Evolutionary conservation across 208 protist species (phyloP), one percentile per base, ranked within the genome.

Genomic region (Trypanosoma theileri): DNA sequence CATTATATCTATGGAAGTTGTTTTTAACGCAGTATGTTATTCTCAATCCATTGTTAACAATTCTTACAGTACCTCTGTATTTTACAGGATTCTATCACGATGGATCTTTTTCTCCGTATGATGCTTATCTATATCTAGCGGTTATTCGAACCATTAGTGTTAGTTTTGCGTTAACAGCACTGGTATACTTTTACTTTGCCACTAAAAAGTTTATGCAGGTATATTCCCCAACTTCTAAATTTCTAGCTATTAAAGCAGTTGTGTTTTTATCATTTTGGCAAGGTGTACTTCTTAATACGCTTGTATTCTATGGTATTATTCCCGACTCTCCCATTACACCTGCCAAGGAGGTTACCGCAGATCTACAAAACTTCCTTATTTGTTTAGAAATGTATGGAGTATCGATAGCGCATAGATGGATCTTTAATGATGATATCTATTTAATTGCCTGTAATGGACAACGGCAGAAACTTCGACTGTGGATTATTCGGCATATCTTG

Each of bases 261-360:
- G 73, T 84, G 31, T 78, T 84, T 24, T 53, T 82, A 8, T 71
- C 74, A 14, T 84, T 80, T 58, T 84, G 79, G 79, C 79, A 84
- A 48, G 74, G 71, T 17, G 52, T 79, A 2, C 40, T 73, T 17
- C 64, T 85, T n/a, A 62, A 63, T 31, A 14, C 61, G 17, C 69
- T 82, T 21, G 73, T 61, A 24, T 66, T 52, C 28, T 68, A 73
- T 41, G 26, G 52, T 24, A 22, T 74, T 19, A 77, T 84, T 24
- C 68, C 65, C 13, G 42, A 68, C 35, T 48, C n/a, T 19, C 28
- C 22, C 21, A 44, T 57, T 21, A 42, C 51, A 28, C 60, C 40
- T 52, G 62, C 68, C 9, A 76, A 71, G n/a, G 40, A 79, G 22
- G 35, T 81, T 7, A 59, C 71, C 4, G 56, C 57, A 17, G 73